Base-by-base conservation (phyloP, 2,329 filamentous ascomycete species). In the Didymella pinodella region DNA sequence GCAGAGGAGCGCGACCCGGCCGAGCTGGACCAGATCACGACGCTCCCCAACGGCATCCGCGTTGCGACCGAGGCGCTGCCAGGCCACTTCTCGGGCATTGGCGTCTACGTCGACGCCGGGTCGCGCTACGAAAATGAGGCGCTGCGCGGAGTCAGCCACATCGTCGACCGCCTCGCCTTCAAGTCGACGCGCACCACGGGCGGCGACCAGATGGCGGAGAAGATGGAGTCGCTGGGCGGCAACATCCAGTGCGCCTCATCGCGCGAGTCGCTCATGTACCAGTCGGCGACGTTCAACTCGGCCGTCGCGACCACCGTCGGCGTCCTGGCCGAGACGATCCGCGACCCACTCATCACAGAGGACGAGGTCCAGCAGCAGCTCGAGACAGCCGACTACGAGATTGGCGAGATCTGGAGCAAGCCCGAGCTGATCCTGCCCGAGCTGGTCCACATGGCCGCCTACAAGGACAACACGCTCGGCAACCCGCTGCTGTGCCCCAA, bases 231-330 rank as follows among this genome's bases (percentile, higher is more conserved):
- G 0, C 83, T 99, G 3, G 95, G 95, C 34, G 95, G 95, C 31
- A 97, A 97, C 76, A 94, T 99, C 59, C 93, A 98, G 80, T 99
- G 95, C 80, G 93, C 94, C 11, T 97, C 93, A 1, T 96, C 93
- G 2, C 86, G 95, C 65, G 95, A 99, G 79, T 92, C 92, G 56
- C 86, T 99, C 80, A 99, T 99, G 95, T 99, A 99, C 82, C 95
- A 99, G 79, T 92, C 93, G 1, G 95, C 95, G 26, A 97, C 93
- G 29, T 99, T 99, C 86, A 99, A 99, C 82, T 90, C 89, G 26
- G 90, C 92, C 18, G 93, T 99, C 8, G 89, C 91, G 7, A 87
- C 87, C 8, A 92, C 94, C 12, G 86, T 96, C 25, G 92, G 85
- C 29, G 80, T 99, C 18, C 86, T 99, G 40, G 94, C 95, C 59